These are phyloP conservation scores for Balansia obtecta DNA, from an alignment of 2,329 filamentous ascomycete species.

Conservation along the genomic window DNA sequence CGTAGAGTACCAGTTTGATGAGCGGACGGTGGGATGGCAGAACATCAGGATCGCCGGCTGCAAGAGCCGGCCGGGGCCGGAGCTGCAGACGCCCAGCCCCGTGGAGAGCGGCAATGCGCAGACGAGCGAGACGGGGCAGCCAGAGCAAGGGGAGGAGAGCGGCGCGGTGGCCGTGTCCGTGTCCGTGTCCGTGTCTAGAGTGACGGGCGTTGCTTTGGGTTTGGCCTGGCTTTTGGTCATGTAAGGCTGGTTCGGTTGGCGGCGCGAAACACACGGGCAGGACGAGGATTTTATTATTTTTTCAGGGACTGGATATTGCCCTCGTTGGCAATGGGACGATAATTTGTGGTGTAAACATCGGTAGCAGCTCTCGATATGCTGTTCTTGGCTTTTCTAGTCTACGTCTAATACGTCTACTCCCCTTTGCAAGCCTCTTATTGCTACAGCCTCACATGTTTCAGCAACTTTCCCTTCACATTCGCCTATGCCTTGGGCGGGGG, in stretches of 20 bases:
- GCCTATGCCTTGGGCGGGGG: too few relatives aligned
- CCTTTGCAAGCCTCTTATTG: too few relatives aligned
- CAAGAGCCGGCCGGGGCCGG: conserved; percentile 10
- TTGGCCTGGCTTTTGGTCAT: conserved; percentile 8
- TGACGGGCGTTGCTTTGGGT: conserved; percentile 7
- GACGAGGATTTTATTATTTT: neutral
- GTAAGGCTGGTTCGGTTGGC: neutral
- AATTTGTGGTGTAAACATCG: too few relatives aligned
- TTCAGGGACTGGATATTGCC: neutral
- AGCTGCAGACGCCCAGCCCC: conserved; percentile 3
- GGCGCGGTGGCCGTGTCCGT: too few relatives aligned
- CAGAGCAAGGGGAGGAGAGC: conserved; percentile 2
- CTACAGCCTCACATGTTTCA: too few relatives aligned
- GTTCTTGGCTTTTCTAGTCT: too few relatives aligned
- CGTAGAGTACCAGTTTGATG: conserved; percentile 18
- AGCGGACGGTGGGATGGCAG: conserved; percentile 16
- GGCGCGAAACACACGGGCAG: neutral
- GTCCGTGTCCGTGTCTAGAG: neutral
- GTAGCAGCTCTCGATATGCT: too few relatives aligned
- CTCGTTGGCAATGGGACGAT: neutral
- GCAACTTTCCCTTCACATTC: too few relatives aligned
- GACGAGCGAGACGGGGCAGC: conserved; percentile 1
- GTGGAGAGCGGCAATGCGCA: conserved; percentile 3
- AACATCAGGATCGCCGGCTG: conserved; percentile 18
- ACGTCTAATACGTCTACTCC: too few relatives aligned